Evolutionary conservation across 192 early-diverging fungal genomes (phyloP).

Genomic region (Coemansia sp.): DNA sequence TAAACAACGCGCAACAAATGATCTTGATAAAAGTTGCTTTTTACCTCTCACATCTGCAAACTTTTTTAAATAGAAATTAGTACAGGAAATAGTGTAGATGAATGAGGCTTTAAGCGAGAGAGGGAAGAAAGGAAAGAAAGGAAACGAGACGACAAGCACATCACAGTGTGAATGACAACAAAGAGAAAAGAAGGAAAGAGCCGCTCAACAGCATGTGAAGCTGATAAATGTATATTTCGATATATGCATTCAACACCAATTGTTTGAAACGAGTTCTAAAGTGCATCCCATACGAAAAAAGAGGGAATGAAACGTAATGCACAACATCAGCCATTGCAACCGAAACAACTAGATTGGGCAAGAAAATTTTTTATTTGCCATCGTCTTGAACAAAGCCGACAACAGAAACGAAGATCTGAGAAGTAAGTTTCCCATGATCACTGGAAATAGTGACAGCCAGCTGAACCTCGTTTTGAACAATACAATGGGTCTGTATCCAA

Average conservation of each 20-base stretch:
- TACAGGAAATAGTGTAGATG: not conserved
- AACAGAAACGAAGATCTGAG: not conserved
- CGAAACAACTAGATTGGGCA: not conserved
- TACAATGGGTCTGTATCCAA: not conserved
- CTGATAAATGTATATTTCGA: slow-evolving; percentile 1
- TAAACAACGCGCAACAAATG: not conserved
- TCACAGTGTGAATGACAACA: not conserved
- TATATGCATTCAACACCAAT: slow-evolving; percentile 1
- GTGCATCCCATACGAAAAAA: not conserved
- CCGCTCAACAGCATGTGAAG: slow-evolving; percentile 3
- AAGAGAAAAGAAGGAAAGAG: not conserved
- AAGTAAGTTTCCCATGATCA: not conserved
- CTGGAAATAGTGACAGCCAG: not conserved
- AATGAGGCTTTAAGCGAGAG: not conserved
- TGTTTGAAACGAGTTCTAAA: not conserved
- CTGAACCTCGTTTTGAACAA: too few relatives aligned
- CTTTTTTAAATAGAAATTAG: not conserved
- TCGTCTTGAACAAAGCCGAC: too few relatives aligned
- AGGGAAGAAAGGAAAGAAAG: not conserved
- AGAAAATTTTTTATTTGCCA: not conserved
- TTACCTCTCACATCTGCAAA: not conserved
- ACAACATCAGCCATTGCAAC: slow-evolving; percentile 4
- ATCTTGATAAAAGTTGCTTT: not conserved
- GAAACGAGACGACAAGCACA: not conserved
- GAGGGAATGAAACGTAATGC: slow-evolving; percentile 5